Base-by-base conservation (phyloP, 257 asterid genomes). In the Jasminum sambac region DNA sequence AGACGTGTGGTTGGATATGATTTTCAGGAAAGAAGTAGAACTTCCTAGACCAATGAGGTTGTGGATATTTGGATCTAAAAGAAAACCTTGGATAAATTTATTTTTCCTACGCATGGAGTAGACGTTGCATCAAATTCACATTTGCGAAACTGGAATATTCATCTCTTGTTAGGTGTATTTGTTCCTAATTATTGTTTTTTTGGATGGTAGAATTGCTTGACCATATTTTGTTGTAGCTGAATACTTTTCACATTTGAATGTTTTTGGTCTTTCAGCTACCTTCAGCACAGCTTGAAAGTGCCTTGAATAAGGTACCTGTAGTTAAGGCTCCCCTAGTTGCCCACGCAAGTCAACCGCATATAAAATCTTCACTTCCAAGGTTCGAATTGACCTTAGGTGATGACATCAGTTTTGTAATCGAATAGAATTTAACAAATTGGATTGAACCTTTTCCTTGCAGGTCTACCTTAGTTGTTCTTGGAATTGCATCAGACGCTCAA, bases 361-460 rank as follows among this genome's bases (percentile, higher is more conserved):
- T 95, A 74, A 85, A 82, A 80, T 80, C 98, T 55, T 84, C 95
- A 5, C 97, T 95, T 72, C 97, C 98, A 72, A 95, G 99, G 98
- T 92, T 72, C 26, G 12, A 34, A 8, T 11, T 30, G 36, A 30
- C 36, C 36, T 30, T 64, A 55, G 12, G 30, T 50, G 21, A 8
- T 16, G 50, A 13, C 63, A 17, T 74, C 50, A 64, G 24, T 37
- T 14, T 36, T 11, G 19, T 64, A n/a, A 9, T 11, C 21, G 3
- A 41, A 46, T 30, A 12, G 59, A 17, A 16, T 61, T 57, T 39
- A 25, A 13, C 37, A 23, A 74, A 60, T 8, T 72, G 38, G 72
- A 40, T 42, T 36, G 55, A 42, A 73, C 57, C 42, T 23, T 67
- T 13, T 64, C 64, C 43, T 52, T 74, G 71, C 79, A 93, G 98